Evolutionary conservation across 108 stramenopile genomes (phyloP).

Genomic region (Nannochloropsis salina): DNA sequence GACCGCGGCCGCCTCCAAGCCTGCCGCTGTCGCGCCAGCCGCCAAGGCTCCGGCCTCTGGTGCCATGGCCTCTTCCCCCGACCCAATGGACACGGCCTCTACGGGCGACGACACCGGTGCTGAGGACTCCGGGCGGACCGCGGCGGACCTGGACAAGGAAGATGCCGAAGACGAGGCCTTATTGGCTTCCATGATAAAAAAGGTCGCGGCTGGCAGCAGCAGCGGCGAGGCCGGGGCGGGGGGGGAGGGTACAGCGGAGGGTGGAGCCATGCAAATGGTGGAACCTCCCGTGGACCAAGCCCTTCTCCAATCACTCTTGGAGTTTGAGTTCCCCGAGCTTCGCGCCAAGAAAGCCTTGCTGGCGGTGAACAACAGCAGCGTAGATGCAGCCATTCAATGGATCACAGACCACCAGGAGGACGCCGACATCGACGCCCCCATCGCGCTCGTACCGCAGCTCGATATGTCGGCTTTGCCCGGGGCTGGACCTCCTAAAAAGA

Average conservation of each 20-base stretch:
- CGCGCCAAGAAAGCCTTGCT: conserved; percentile 81
- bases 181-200: background rate
- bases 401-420: conserved; percentile 69
- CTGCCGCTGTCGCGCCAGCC: background rate
- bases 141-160: background rate
- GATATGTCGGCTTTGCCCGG: conserved; percentile 31
- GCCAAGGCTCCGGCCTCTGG: conserved; percentile 18
- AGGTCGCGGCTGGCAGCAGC: background rate
- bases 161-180: background rate
- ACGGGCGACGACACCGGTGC: conserved; percentile 23
- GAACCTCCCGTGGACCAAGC: conserved; percentile 46
- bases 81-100: background rate
- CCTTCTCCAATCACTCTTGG: conserved; percentile 51
- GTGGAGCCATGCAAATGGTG: conserved; percentile 35
- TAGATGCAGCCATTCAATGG: conserved; percentile 92
- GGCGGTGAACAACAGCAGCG: conserved; percentile 58
- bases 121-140: conserved; percentile 14
- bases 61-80: background rate
- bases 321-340: conserved; percentile 79
- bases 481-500: conserved; percentile 65
- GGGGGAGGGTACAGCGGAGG: background rate
- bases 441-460: conserved; percentile 50
- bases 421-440: conserved; percentile 77
- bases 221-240: background rate
- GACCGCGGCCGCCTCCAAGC: background rate